Evolutionary conservation across 2,329 filamentous ascomycete species (phyloP), one percentile per base, ranked within the genome.

Genomic region (Coniella lustricola): DNA sequence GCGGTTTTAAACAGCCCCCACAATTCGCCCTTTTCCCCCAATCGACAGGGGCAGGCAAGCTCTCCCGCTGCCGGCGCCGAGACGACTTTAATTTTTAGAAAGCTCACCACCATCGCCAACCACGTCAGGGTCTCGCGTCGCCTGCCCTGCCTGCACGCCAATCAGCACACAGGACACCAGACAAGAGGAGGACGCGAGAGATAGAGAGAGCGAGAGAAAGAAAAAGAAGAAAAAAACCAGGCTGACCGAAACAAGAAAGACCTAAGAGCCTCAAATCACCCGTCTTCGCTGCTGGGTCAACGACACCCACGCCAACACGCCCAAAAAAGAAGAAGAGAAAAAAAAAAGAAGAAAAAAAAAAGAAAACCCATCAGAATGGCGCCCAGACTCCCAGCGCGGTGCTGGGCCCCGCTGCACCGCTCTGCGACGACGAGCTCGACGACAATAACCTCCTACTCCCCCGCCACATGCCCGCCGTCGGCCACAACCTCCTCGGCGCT

Each of bases 311-410:
- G 18, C 12, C 37, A 16, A 16, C 4, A 21, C 25, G 17, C 37
- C n/a, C n/a, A n/a, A n/a, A n/a, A n/a, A n/a, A n/a, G n/a, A n/a
- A n/a, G n/a, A n/a, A n/a, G 5, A 29, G 25, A 5, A 29, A 29
- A 29, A 5, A 29, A 10, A 29, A 56, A 60, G n/a, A n/a, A n/a
- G n/a, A n/a, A n/a, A 5, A 29, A 10, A 5, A 29, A 29, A 29
- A 5, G 10, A 10, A 29, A 56, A 60, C n/a, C n/a, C n/a, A n/a
- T n/a, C n/a, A 65, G 54, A 53, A 74, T 75, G 73, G 67, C 71
- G 59, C 65, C 69, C 53, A 69, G 70, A 59, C 64, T 74, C 59
- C 67, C 63, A 61, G 65, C 59, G 65, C 67, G 60, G 63, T 72
- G 64, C 71, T 70, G 52, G 62, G 67, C 58, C 64, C 68, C 56